Conservation (phyloP, 495 filamentous ascomycete genomes). For the Penicillium goetzii region DNA sequence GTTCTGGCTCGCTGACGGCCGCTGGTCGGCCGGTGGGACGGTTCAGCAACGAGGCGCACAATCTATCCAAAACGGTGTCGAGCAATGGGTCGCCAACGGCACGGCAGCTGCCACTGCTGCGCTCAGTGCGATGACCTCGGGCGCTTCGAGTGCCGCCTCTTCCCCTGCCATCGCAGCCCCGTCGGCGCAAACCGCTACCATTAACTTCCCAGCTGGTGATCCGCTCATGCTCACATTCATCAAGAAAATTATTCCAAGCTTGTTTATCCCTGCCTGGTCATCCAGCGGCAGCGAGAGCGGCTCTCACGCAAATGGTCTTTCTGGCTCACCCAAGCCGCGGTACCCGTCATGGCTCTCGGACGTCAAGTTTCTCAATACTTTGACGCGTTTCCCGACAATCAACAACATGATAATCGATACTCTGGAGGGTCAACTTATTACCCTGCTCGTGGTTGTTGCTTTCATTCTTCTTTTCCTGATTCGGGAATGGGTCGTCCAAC, state of each 20-base stretch:
- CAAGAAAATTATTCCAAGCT: slow-evolving; percentile 45
- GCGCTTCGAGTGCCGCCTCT: slow-evolving; percentile 32
- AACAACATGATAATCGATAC: slow-evolving; percentile 83
- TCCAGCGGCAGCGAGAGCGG: slow-evolving; percentile 27
- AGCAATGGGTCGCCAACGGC: slow-evolving; percentile 32
- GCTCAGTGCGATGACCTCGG: slow-evolving; percentile 26
- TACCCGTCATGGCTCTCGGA: slow-evolving; percentile 66
- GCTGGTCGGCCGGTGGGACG: slow-evolving; percentile 61
- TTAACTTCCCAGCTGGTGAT: slow-evolving; percentile 50
- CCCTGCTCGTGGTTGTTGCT: slow-evolving; percentile 81
- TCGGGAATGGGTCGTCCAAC: slow-evolving; percentile 96
- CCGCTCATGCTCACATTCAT: slow-evolving; percentile 53
- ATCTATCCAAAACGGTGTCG: slow-evolving; percentile 20
- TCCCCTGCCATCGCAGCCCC: slow-evolving; percentile 32
- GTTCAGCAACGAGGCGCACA: slow-evolving; percentile 28
- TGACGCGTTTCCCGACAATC: slow-evolving; percentile 72
- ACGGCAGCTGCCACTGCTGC: slow-evolving; percentile 43
- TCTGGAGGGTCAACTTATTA: slow-evolving; percentile 91
- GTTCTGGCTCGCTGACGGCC: slow-evolving; percentile 95
- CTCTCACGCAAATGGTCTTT: slow-evolving; percentile 27
- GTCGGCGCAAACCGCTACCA: slow-evolving; percentile 42
- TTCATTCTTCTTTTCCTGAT: slow-evolving; percentile 97
- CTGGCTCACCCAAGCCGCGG: slow-evolving; percentile 33
- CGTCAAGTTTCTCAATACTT: slow-evolving; percentile 67
- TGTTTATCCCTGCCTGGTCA: slow-evolving; percentile 47